Conservation (phyloP, 2,329 filamentous ascomycete species). For the Aspergillus jensenii region DNA sequence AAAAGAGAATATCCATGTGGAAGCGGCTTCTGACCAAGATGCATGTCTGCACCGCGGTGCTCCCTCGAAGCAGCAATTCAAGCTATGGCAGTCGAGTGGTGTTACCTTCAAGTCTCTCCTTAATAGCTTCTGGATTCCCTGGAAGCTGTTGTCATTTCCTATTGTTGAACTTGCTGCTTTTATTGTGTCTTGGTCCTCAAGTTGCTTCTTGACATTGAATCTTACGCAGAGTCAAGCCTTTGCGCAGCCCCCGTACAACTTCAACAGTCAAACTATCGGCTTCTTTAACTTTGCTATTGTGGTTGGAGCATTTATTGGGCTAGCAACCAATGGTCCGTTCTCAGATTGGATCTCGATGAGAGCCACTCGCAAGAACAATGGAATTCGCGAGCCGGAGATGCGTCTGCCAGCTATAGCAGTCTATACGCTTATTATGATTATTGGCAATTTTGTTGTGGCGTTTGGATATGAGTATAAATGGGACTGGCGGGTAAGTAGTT, state of each 20-base stretch:
- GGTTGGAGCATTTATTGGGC: conserved; percentile 54
- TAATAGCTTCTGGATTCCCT: conserved; percentile 60
- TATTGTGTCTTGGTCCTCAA: conserved; percentile 60
- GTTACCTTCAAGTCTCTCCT: conserved; percentile 47
- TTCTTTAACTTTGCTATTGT: conserved; percentile 61
- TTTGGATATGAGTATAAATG: conserved; percentile 56
- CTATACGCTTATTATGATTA: conserved; percentile 56
- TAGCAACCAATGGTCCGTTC: conserved; percentile 56
- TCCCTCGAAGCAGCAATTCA: conserved; percentile 58
- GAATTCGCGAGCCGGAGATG: conserved; percentile 61
- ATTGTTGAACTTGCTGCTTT: conserved; percentile 65
- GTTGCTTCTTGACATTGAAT: conserved; percentile 59
- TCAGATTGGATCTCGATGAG: conserved; percentile 57
- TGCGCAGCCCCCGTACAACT: conserved; percentile 56
- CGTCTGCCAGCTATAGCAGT: conserved; percentile 57
- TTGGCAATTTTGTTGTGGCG: conserved; percentile 59
- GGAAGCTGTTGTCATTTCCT: conserved; percentile 62
- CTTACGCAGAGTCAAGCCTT: conserved; percentile 58
- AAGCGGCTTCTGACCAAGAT: too few relatives aligned
- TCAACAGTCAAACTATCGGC: conserved; percentile 50
- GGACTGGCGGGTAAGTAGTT: conserved; percentile 49
- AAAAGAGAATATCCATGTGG: conserved; percentile 9
- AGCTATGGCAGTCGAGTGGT: conserved; percentile 50
- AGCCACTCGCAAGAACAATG: conserved; percentile 54
- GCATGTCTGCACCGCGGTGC: conserved; percentile 33